Base-by-base conservation (phyloP, 208 protist genomes). In the Trypanosoma conorhini region DNA sequence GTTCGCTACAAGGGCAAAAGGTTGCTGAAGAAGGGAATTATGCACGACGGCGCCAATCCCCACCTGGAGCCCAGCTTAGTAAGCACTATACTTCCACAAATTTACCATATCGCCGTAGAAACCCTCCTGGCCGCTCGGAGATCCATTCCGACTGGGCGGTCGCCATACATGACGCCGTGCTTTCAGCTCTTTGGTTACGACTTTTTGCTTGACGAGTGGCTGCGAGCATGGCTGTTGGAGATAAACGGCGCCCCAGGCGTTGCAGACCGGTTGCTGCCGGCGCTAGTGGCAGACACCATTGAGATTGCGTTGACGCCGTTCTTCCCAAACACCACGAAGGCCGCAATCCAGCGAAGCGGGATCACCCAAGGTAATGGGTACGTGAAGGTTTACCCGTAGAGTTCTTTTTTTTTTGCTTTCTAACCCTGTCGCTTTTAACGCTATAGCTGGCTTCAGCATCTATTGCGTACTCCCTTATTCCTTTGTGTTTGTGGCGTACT, bases 181-280 rank as follows among this genome's bases (percentile, higher is more conserved):
- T 93, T 93, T 70, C 87, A 93, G 61, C 59, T 93, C 1, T 82
- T 90, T 44, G 87, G 87, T 13, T 93, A 87, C 63, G 87, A 93
- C 58, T 90, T 93, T 60, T 75, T 93, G 46, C 70, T 93, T 38
- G 84, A 90, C 72, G 82, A 83, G 26, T 60, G 61, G 15, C 64
- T 93, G 26, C 70, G 87, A 50, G 82, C 90, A 24, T 90, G 80
- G 82, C 80, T 93, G 19, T 77, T 88, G 13, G 84, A 90, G 74
- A 87, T 89, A 69, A 93, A 89, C 70, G 85, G 82, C 13, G 64
- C 81, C 0, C 85, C 87, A 31, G 85, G 80, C 17, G 86, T 75
- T 1, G 83, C 89, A 19, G 77, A 83, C 13, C 76, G 78, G 12
- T 65, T 92, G 5, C 68, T 94, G 46, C 80, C 83, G 0, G 44